A percentile compares a stretch with the other conserved stretches of the same genome.
phyloP scores from a whole-genome alignment of 2,329 filamentous ascomycete species.

The Botryotinia narcissicola region DNA sequence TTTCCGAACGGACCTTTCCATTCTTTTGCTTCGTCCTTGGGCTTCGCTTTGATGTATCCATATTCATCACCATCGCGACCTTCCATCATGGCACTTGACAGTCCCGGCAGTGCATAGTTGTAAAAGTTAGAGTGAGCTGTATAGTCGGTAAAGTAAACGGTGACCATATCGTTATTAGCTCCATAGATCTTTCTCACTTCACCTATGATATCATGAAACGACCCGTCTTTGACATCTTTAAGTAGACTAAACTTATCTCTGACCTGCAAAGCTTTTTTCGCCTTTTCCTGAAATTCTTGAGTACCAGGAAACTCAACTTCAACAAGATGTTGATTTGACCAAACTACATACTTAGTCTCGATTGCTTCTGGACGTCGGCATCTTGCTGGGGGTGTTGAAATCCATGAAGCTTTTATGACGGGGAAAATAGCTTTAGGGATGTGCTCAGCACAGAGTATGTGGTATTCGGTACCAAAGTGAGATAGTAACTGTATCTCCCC shows the following conservation, averaged over 20 bases:
- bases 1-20: slow-evolving; percentile 77
- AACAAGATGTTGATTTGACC: slow-evolving; percentile 47
- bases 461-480: slow-evolving; percentile 44
- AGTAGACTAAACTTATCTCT: slow-evolving; percentile 63
- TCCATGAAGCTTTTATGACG: slow-evolving; percentile 22
- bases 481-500: slow-evolving; percentile 46
- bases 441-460: slow-evolving; percentile 44
- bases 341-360: slow-evolving; percentile 46
- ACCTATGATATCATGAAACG: slow-evolving; percentile 68
- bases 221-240: slow-evolving; percentile 53
- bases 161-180: slow-evolving; percentile 47
- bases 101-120: slow-evolving; percentile 38
- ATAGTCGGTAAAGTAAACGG: slow-evolving; percentile 80
- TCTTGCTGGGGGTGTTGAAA: slow-evolving; percentile 23
- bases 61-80: slow-evolving; percentile 52
- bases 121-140: slow-evolving; percentile 67
- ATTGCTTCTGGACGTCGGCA: slow-evolving; percentile 21
- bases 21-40: slow-evolving; percentile 37
- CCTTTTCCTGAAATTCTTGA: slow-evolving; percentile 44
- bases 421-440: slow-evolving; percentile 39
- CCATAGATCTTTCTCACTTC: slow-evolving; percentile 63
- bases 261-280: slow-evolving; percentile 43
- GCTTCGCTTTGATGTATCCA: slow-evolving; percentile 48
- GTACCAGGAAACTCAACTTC: slow-evolving; percentile 45
- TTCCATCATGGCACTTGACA: slow-evolving; percentile 32